phyloP scores from a whole-genome alignment of 495 filamentous ascomycete genomes.

The Penicillium cataractarum region DNA sequence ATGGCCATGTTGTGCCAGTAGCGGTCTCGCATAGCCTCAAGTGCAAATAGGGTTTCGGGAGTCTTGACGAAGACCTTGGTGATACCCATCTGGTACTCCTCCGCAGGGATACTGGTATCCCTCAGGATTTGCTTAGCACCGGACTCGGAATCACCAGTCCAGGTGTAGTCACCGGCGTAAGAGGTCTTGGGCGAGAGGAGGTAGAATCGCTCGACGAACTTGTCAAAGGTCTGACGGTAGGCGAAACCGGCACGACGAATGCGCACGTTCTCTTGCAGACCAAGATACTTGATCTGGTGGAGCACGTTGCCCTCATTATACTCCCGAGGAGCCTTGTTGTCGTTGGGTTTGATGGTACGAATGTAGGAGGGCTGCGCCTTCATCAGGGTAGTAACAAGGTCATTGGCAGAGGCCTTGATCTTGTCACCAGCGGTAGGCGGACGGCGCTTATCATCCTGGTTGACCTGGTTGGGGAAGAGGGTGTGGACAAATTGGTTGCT shows the following conservation, averaged over 20 bases:
- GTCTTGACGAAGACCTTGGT: slow-evolving; percentile 99
- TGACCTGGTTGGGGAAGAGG: slow-evolving; percentile 90
- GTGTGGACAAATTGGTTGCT: slow-evolving; percentile 82
- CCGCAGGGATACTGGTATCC: slow-evolving; percentile 90
- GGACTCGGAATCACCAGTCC: slow-evolving; percentile 82
- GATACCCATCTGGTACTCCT: slow-evolving; percentile 97
- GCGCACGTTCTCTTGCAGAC: slow-evolving; percentile 97
- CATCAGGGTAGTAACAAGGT: slow-evolving; percentile 93
- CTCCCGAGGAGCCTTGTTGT: slow-evolving; percentile 92
- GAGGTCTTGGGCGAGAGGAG: slow-evolving; percentile 91
- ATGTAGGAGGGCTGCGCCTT: slow-evolving; percentile 97
- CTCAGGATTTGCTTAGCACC: slow-evolving; percentile 94
- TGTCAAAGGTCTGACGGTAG: slow-evolving; percentile 96
- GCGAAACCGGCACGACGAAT: slow-evolving; percentile 97
- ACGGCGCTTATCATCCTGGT: slow-evolving; percentile 92
- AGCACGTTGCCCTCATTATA: slow-evolving; percentile 91
- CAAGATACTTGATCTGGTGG: slow-evolving; percentile 99
- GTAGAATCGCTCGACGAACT: slow-evolving; percentile 97
- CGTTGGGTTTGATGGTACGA: slow-evolving; percentile 98
- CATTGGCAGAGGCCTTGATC: slow-evolving; percentile 95
- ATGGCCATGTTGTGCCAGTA: slow-evolving; percentile 99
- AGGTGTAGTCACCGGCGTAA: slow-evolving; percentile 96
- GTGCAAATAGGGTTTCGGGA: slow-evolving; percentile 93
- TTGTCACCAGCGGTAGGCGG: slow-evolving; percentile 96
- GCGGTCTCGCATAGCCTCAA: slow-evolving; percentile 95